These are phyloP conservation scores for Russula foetens DNA, from an alignment of 768 basidiomycete species.

Conservation along the genomic window DNA sequence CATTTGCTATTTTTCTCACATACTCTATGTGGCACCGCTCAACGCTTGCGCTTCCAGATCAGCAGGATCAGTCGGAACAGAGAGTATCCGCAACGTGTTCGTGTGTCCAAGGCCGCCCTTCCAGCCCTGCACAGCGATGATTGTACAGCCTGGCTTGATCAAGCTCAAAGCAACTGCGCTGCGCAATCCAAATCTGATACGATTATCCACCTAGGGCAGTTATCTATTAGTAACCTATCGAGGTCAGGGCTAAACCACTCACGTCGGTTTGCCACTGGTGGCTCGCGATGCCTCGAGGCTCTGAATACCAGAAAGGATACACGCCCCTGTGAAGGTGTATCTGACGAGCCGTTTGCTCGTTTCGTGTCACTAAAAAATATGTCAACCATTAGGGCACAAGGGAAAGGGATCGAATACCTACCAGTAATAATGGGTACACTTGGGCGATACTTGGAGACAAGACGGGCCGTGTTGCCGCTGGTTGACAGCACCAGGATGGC, in stretches of 20 bases:
- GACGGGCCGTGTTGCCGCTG: constrained; percentile 90
- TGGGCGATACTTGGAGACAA: constrained; percentile 95
- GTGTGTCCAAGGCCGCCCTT: constrained; percentile 96
- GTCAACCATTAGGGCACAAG: background rate
- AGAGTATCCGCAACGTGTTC: constrained; percentile 79
- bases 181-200: constrained; percentile 81
- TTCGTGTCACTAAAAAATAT: constrained; percentile 70
- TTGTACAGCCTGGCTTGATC: constrained; percentile 79
- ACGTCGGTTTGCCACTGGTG: constrained; percentile 99
- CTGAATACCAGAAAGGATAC: constrained; percentile 95
- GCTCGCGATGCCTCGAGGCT: constrained; percentile 80
- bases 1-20: constrained; percentile 8
- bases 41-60: constrained; percentile 70
- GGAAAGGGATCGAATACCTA: constrained; percentile 31
- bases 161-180: constrained; percentile 78
- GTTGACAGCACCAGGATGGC: constrained; percentile 96
- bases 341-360: constrained; percentile 91
- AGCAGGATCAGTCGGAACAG: constrained; percentile 72
- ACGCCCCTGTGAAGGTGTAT: constrained; percentile 94
- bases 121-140: constrained; percentile 99
- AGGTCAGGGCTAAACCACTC: constrained; percentile 27
- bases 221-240: constrained; percentile 6
- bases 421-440: constrained; percentile 90
- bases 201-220: constrained; percentile 66
- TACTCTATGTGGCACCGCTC: constrained; percentile 22